These are phyloP conservation scores for Xylaria longipes DNA, from an alignment of 495 filamentous ascomycete species.

Conservation along the genomic window DNA sequence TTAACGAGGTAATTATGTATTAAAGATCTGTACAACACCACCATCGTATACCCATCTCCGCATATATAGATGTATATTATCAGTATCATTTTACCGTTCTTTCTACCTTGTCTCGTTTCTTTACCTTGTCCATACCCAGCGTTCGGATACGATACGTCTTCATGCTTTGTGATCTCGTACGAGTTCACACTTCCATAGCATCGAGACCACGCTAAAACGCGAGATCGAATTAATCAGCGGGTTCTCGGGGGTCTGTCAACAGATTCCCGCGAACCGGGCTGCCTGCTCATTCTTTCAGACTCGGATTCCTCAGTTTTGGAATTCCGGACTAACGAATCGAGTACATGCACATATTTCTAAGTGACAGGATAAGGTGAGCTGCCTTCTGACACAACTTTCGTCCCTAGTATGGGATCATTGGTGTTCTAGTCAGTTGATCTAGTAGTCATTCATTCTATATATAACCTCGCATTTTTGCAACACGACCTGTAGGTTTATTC, in stretches of 20 bases:
- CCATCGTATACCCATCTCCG: slow-evolving; percentile 52
- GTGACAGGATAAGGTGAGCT: not conserved
- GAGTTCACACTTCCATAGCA: slow-evolving; percentile 43
- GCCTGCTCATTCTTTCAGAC: slow-evolving; percentile 59
- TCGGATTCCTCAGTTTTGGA: slow-evolving; percentile 58
- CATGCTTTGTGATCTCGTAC: slow-evolving; percentile 40
- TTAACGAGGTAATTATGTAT: slow-evolving; percentile 30
- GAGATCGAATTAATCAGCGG: slow-evolving; percentile 48
- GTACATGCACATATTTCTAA: slow-evolving; percentile 41
- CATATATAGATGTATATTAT: slow-evolving; percentile 28
- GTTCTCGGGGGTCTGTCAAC: slow-evolving; percentile 30
- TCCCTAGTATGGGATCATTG: not conserved
- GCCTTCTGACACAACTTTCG: not conserved
- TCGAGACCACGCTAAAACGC: slow-evolving; percentile 57
- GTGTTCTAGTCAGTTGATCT: not conserved
- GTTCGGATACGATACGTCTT: slow-evolving; percentile 62
- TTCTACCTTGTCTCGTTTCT: not conserved
- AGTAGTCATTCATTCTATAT: not conserved
- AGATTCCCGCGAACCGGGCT: slow-evolving; percentile 33
- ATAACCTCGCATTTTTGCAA: not conserved
- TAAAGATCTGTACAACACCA: slow-evolving; percentile 45
- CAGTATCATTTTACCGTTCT: not conserved
- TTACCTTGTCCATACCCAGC: slow-evolving; percentile 29
- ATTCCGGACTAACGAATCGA: slow-evolving; percentile 61
- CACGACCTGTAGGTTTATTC: not conserved